Base-by-base conservation (phyloP, 1,139 yeast species). In the Zygotorulaspora mrakii region DNA sequence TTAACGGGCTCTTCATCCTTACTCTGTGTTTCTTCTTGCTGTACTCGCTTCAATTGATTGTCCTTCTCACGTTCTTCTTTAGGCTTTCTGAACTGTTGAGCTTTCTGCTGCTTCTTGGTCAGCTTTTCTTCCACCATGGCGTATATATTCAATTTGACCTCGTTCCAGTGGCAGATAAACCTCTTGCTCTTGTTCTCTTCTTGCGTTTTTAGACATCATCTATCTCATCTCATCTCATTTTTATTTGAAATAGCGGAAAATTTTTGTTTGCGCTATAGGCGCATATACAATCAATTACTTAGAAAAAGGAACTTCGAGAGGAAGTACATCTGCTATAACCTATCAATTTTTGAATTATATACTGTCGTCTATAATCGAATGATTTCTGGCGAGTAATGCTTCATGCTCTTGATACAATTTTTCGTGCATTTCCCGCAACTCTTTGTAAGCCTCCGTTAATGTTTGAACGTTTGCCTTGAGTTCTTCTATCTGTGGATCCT, bases 31-130 rank as follows among this genome's bases (percentile, higher is more conserved):
- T 58, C 58, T 32, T 51, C 61, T 34, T 52, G 48, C 9, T 52
- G 54, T 7, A 48, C 52, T 37, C 49, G 55, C 47, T 54, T 59
- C 43, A 46, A 44, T 39, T 50, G 53, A 40, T 50, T 50, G 23
- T 52, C 56, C 33, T 62, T 52, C 20, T 56, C 64, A 39, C 57
- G 59, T 41, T 53, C 58, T 33, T 61, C 59, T 47, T 62, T 49
- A 29, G 54, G 36, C 47, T 52, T 49, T 45, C 61, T 50, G 64
- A 84, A 86, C 59, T 82, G 80, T 40, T 80, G 73, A 4, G 94
- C 91, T 64, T 86, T 85, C 45, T 73, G 70, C 63, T 86, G 86
- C 59, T 85, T 85, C 70, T 86, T 86, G 8, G 91, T 81, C 28
- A 85, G 69, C 60, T 78, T 78, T 16, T 29, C 37, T 27, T 34